Conservation (phyloP, 2,329 filamentous ascomycete species). For the Fusarium transvaalense region DNA sequence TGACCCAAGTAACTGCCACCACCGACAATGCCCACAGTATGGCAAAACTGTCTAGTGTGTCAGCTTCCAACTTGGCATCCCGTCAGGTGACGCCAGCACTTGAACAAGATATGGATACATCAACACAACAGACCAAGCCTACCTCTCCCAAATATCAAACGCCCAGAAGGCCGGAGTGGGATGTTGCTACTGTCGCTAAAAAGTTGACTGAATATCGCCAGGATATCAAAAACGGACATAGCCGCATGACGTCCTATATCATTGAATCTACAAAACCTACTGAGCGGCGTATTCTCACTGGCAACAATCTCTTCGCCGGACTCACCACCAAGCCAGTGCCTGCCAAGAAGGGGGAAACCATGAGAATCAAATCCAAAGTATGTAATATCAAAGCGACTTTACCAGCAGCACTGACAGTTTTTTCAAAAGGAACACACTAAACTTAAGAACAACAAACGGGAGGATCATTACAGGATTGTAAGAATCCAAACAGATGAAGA, state of each 20-base stretch:
- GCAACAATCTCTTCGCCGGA: slow-evolving; percentile 62
- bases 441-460: slow-evolving; percentile 60
- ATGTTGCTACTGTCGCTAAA: slow-evolving; percentile 58
- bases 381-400: slow-evolving; percentile 15
- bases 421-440: slow-evolving; percentile 58
- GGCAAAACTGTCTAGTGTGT: slow-evolving; percentile 41
- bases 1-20: slow-evolving; percentile 17
- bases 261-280: slow-evolving; percentile 60
- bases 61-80: slow-evolving; percentile 33
- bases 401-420: slow-evolving; percentile 26
- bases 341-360: slow-evolving; percentile 55
- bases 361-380: slow-evolving; percentile 67
- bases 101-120: slow-evolving; percentile 29
- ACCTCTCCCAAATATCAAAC: slow-evolving; percentile 43
- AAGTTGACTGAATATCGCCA: slow-evolving; percentile 56
- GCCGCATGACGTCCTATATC: slow-evolving; percentile 59
- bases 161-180: slow-evolving; percentile 54
- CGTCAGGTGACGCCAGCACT: slow-evolving; percentile 46
- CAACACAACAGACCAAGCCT: slow-evolving; percentile 18
- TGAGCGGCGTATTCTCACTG: slow-evolving; percentile 56
- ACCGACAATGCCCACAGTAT: slow-evolving; percentile 42
- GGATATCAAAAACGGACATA: slow-evolving; percentile 61
- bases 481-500: slow-evolving; percentile 64
- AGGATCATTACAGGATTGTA: slow-evolving; percentile 57
- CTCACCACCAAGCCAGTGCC: slow-evolving; percentile 55